phyloP scores from a whole-genome alignment of 768 basidiomycete genomes.

The Calocera viscosa region DNA sequence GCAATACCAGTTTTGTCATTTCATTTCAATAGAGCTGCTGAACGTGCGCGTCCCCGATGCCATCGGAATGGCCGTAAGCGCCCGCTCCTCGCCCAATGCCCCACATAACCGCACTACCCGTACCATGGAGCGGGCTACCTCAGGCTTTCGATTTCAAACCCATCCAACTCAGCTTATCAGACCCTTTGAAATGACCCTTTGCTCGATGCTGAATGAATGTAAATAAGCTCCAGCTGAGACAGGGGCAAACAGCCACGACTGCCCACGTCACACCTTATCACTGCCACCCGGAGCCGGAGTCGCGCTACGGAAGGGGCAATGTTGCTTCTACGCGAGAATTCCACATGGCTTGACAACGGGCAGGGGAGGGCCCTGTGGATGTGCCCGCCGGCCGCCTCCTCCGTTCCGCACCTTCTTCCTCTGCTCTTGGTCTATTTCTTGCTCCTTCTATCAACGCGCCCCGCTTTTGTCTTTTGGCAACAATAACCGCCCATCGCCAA shows the following conservation, averaged over 20 bases:
- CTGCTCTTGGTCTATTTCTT: background rate
- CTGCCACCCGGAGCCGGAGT: background rate
- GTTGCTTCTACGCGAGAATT: constrained; percentile 3
- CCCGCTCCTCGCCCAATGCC: too few relatives aligned
- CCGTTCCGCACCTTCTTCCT: background rate
- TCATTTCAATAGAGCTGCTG: too few relatives aligned
- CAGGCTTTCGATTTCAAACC: background rate
- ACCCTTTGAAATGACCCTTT: too few relatives aligned
- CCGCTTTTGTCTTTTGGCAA: background rate
- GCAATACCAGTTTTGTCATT: too few relatives aligned
- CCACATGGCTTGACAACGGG: constrained; percentile 7
- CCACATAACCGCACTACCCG: too few relatives aligned
- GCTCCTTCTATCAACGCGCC: background rate
- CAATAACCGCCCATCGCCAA: background rate
- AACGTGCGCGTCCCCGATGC: too few relatives aligned
- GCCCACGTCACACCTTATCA: background rate
- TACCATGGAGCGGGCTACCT: too few relatives aligned
- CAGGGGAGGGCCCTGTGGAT: background rate
- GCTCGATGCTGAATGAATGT: background rate
- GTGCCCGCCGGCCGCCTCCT: background rate
- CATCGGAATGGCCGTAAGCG: too few relatives aligned
- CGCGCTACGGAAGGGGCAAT: background rate
- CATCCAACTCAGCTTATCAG: background rate
- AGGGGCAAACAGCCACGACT: background rate
- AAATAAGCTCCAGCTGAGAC: background rate